Evolutionary conservation across 805 yeast species (phyloP).

Genomic region (Kodamaea nitidulidarum): DNA sequence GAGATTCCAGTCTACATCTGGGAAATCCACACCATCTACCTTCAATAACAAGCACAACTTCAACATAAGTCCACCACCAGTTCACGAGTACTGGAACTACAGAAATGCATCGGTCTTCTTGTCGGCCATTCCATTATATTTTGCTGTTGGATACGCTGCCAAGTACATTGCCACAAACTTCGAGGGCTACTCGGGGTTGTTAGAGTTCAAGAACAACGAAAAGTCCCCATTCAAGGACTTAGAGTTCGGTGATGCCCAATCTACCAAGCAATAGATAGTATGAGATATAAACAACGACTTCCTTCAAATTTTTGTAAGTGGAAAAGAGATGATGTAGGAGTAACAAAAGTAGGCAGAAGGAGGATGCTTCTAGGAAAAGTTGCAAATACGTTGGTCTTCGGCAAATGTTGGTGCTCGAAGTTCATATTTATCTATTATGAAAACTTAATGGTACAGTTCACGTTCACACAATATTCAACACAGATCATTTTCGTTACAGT

Average conservation of each 20-base stretch:
- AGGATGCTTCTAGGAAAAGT: no score
- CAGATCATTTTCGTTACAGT: no score
- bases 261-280: constrained; percentile 7
- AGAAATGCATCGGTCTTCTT: constrained; percentile 34
- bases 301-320: no score
- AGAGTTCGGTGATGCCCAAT: constrained; percentile 37
- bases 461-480: no score
- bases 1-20: constrained; percentile 27
- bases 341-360: no score
- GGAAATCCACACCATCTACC: constrained; percentile 20
- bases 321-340: constrained; percentile 2
- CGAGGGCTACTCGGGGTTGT: constrained; percentile 30
- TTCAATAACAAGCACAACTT: constrained; percentile 42
- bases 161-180: constrained; percentile 26
- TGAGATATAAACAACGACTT: neutral
- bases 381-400: no score
- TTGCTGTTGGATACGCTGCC: constrained; percentile 33
- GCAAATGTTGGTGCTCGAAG: no score
- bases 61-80: constrained; percentile 42
- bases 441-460: no score
- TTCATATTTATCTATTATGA: no score
- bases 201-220: constrained; percentile 34
- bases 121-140: constrained; percentile 36
- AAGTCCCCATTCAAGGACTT: constrained; percentile 36
- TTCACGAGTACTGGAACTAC: constrained; percentile 42